Evolutionary conservation across 2,329 filamentous ascomycete species (phyloP), one percentile per base, ranked within the genome.

Genomic region (Ophiostoma novo-ulmi): DNA sequence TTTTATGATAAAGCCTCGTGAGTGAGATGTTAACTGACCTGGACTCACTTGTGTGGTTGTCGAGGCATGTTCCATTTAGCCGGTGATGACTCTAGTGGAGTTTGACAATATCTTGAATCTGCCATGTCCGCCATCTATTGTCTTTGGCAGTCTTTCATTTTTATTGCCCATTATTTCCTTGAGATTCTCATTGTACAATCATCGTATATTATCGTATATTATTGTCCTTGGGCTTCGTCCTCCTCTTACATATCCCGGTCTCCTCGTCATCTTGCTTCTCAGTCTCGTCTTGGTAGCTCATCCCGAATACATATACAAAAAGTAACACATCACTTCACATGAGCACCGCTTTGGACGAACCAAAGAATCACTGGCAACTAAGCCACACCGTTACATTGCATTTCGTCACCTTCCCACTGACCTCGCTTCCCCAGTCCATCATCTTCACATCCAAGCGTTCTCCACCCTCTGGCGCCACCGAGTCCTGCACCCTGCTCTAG

Each of bases 381-480:
- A 58, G 52, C 52, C 52, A 58, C 52, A 58, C 52, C 52, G 52
- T 58, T 58, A 58, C 52, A 58, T 58, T 58, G n/a, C n/a, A 10
- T 26, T 22, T 58, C 52, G 52, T 58, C 52, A 58, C 52, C 52
- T 58, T 58, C 26, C 26, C 26, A 26, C 26, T 26, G 26, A 22
- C 52, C 52, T 58, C n/a, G n/a, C 8, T 22, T 58, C 52, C 52
- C 52, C 52, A 58, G n/a, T 58, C 22, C 52, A 58, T 58, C 52
- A 17, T 58, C 52, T 58, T 26, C n/a, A 26, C n/a, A 26, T 58
- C 52, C 22, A 10, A 58, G 52, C 52, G 52, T 13, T 17, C 52
- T 58, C 52, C 22, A 26, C 52, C 20, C 20, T 7, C 39, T 44
- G 39, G 39, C 39, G n/a, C 6, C 48, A 55, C 48, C 48, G 48